Evolutionary conservation across 306 rosid genomes (phyloP), one percentile per base, ranked within the genome.

Genomic region (Quercus parvula): DNA sequence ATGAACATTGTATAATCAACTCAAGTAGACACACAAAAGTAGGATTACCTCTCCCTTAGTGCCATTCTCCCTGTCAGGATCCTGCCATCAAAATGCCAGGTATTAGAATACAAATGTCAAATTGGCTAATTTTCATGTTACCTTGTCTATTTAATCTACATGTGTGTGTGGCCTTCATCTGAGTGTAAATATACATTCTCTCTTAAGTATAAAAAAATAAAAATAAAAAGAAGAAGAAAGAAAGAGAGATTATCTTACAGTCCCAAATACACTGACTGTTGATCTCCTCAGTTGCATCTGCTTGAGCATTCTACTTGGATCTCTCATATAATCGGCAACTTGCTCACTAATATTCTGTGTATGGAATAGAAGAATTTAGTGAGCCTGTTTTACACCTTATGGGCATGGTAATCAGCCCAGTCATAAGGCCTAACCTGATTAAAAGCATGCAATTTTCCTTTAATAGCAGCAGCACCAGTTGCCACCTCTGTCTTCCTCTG

Each of bases 401-500:
- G 71, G 18, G 56, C 54, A 49, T 49, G 4, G 54, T 44, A 70
- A 49, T 25, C 75, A 77, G 64, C 54, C 68, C 75, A 84, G 75
- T 77, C 70, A 77, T 44, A 70, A 78, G 74, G 56, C 41, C 86
- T 70, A 41, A 92, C 98, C 97, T 92, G 97, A 89, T 95, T 92
- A 78, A 95, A 95, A 49, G 97, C 95, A 44, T 92, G 94, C 56
- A 94, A 84, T 78, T 90, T 89, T 5, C 94, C 88, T 86, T 90
- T 92, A 59, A 92, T 86, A 74, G 97, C 94, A 82, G 99, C 92
- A 73, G 91, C 95, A 75, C 97, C 99, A 6, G 97, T 90, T 75
- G 93, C 86, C 85, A 91, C 92, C 81, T 90, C 90, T n/a, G 97
- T 90, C 90, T 85, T 91, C 85, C 94, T 91, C 85, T 92, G 98